These are phyloP conservation scores for Sedum album DNA, from an alignment of 164 flowering plant species.

Conservation along the genomic window DNA sequence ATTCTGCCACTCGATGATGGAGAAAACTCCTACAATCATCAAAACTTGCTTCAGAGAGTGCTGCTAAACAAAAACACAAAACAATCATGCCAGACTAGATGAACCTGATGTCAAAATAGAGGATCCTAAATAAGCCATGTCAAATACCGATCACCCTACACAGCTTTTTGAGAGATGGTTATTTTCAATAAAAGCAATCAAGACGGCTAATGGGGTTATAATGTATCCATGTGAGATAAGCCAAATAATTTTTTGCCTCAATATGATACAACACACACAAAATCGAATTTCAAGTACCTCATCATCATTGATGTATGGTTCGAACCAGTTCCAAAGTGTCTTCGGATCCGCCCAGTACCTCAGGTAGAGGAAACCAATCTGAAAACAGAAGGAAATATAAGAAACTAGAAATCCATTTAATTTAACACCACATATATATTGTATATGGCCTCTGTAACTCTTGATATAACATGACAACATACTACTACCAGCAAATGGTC, in stretches of 20 bases:
- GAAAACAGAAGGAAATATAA: not conserved
- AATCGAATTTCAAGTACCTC: too few relatives aligned
- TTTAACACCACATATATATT: too few relatives aligned
- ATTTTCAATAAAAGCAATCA: not conserved
- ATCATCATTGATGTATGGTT: too few relatives aligned
- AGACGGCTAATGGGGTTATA: not conserved
- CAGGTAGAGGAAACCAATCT: slow-evolving; percentile 69
- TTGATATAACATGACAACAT: not conserved
- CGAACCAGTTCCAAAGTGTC: too few relatives aligned
- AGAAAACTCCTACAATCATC: slow-evolving; percentile 65
- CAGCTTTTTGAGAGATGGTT: not conserved
- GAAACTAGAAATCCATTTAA: not conserved
- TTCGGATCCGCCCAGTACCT: slow-evolving; percentile 91
- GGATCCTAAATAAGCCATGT: too few relatives aligned
- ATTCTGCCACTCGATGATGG: slow-evolving; percentile 83
- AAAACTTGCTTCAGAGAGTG: not conserved
- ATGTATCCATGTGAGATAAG: not conserved
- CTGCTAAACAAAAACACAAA: not conserved
- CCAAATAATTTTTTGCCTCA: not conserved
- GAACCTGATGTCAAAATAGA: too few relatives aligned
- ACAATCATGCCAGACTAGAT: not conserved
- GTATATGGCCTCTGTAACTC: too few relatives aligned
- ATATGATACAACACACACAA: not conserved
- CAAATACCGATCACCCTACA: not conserved
- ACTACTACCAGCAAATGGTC: not conserved